Evolutionary conservation across 2,329 filamentous ascomycete genomes (phyloP).

Genomic region (Falciphora oryzae): DNA sequence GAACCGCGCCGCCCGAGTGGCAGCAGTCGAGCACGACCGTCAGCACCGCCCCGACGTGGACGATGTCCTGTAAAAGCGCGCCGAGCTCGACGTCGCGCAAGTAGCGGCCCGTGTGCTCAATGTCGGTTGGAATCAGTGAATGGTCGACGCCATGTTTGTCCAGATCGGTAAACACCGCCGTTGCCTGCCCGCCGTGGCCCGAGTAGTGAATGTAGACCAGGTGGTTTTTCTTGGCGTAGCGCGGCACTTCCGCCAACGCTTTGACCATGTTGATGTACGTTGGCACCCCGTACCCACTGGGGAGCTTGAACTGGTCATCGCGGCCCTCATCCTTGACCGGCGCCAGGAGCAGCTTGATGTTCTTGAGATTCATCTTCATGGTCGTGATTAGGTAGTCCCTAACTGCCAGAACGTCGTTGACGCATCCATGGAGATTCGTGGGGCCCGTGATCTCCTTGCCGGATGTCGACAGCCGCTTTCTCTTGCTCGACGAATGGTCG

Average conservation of each 20-base stretch:
- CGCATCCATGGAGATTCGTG: neutral
- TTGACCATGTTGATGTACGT: constrained; percentile 1
- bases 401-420: neutral
- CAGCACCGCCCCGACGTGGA: neutral
- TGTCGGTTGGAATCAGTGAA: neutral
- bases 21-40: constrained; percentile 6
- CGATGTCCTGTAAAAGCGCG: neutral
- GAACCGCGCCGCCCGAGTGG: neutral
- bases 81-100: constrained; percentile 3
- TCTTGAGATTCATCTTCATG: neutral
- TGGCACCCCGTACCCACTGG: neutral
- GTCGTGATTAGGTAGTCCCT: neutral
- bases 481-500: neutral
- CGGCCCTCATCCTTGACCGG: neutral
- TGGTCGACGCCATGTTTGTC: neutral
- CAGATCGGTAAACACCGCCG: neutral
- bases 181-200: constrained; percentile 3
- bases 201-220: constrained; percentile 4
- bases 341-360: constrained; percentile 1
- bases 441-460: neutral
- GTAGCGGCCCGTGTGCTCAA: neutral
- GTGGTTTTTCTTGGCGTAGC: neutral
- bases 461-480: neutral
- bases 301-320: neutral
- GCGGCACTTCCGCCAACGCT: neutral